phyloP scores from a whole-genome alignment of 208 protist species.

The Leishmania turanica region DNA sequence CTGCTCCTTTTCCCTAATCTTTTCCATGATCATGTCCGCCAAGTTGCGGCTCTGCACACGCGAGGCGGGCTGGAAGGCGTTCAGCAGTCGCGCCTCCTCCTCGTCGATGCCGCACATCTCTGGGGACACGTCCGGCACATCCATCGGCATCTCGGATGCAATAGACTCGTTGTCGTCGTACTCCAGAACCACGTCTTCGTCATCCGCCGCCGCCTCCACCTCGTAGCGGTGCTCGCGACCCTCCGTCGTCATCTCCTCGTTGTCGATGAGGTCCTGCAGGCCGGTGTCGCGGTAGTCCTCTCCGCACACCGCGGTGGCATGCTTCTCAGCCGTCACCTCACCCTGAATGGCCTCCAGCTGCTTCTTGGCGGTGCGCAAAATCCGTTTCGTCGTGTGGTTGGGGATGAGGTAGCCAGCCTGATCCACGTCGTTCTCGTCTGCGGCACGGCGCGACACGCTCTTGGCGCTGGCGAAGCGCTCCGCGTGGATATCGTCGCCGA shows the following conservation, averaged over 20 bases:
- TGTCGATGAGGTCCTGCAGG: conserved; percentile 21
- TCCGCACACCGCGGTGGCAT: background rate
- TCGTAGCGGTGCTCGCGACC: conserved; percentile 16
- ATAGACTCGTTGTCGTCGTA: conserved; percentile 84
- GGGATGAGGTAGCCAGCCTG: conserved; percentile 73
- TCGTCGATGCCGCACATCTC: conserved; percentile 89
- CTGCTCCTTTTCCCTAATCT: conserved; percentile 87
- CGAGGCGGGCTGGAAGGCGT: conserved; percentile 87
- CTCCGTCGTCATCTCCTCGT: conserved; percentile 21
- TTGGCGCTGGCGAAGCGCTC: conserved; percentile 80
- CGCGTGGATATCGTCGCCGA: conserved; percentile 81
- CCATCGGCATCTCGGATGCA: conserved; percentile 79
- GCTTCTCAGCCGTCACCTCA: conserved; percentile 40
- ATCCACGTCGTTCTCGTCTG: conserved; percentile 40
- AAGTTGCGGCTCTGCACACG: conserved; percentile 88
- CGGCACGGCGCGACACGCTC: conserved; percentile 21
- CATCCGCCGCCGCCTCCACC: conserved; percentile 52
- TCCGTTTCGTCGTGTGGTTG: conserved; percentile 70
- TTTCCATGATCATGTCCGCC: conserved; percentile 92
- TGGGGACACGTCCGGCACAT: conserved; percentile 56
- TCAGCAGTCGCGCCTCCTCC: conserved; percentile 86
- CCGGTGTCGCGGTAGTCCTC: conserved; percentile 9
- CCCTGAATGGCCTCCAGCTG: conserved; percentile 69
- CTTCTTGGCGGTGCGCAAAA: conserved; percentile 72
- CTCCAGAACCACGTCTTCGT: conserved; percentile 63